Conservation (phyloP, 2,329 filamentous ascomycete genomes). For the Thelonectria rubi region DNA sequence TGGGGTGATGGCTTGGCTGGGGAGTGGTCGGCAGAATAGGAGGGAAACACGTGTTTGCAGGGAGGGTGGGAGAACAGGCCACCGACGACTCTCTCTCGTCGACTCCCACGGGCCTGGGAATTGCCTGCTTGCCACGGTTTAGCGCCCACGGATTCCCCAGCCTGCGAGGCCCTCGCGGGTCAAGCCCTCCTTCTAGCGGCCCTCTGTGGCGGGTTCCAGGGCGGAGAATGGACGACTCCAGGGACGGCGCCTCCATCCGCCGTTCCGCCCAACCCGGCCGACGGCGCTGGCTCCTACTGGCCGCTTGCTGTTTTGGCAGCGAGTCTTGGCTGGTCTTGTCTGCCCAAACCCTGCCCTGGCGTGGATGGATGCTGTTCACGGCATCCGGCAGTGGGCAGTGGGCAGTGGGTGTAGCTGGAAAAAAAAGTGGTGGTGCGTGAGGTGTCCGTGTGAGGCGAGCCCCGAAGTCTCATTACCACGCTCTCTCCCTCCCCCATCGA, state of each 20-base stretch:
- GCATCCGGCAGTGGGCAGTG: conserved; percentile 30
- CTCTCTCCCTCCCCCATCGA: conserved; percentile 20
- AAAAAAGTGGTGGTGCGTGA: conserved; percentile 9
- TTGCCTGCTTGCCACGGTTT: conserved; percentile 30
- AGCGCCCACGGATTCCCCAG: conserved; percentile 22
- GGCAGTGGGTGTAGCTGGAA: conserved; percentile 24
- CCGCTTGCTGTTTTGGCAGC: conserved; percentile 5
- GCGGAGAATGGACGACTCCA: conserved; percentile 17
- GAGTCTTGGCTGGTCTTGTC: conserved; percentile 19
- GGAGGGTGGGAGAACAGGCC: conserved; percentile 30
- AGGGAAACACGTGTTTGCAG: conserved; percentile 39
- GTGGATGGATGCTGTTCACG: conserved; percentile 15
- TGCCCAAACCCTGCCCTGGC: conserved; percentile 15
- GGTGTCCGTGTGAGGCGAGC: conserved; percentile 12
- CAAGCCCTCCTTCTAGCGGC: conserved; percentile 23
- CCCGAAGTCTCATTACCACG: conserved; percentile 21
- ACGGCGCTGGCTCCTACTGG: conserved; percentile 40
- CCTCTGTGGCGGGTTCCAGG: conserved; percentile 25
- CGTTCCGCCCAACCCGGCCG: conserved; percentile 35
- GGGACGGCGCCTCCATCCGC: conserved; percentile 26
- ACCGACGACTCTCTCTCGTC: conserved; percentile 25
- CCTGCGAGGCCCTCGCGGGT: too few relatives aligned
- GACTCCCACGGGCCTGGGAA: conserved; percentile 38
- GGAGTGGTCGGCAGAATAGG: conserved; percentile 30
- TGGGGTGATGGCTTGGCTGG: conserved; percentile 32